Percentiles rank a stretch among this genome's conserved stretches.
Conservation (phyloP, 192 early-diverging fungal genomes). For the Coemansia sp. region DNA sequence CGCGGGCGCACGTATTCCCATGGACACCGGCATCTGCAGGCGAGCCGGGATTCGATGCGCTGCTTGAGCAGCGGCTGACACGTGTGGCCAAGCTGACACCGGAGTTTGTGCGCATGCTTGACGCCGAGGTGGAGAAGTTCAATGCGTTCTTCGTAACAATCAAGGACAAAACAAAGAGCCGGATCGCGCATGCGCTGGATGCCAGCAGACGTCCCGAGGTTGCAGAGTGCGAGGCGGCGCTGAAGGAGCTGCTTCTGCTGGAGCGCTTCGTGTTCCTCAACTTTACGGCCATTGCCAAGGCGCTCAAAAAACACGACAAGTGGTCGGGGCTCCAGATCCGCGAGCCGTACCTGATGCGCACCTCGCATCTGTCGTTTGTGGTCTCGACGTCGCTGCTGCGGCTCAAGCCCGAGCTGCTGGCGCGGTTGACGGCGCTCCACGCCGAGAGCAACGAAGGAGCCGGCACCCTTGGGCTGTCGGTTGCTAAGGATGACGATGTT, state of each 20-base stretch:
- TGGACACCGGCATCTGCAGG: constrained; percentile 15
- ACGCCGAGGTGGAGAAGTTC: constrained; percentile 65
- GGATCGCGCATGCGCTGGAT: constrained; percentile 21
- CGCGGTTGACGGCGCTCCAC: constrained; percentile 55
- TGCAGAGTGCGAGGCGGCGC: constrained; percentile 44
- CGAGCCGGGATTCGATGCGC: constrained; percentile 57
- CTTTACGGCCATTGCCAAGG: constrained; percentile 83
- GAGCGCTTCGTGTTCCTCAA: constrained; percentile 84
- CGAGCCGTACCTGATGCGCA: constrained; percentile 71
- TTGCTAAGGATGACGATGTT: constrained; percentile 4
- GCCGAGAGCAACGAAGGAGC: constrained; percentile 29
- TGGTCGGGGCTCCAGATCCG: constrained; percentile 74
- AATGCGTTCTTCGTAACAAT: constrained; percentile 55
- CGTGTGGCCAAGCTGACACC: constrained; percentile 62
- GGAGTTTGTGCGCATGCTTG: constrained; percentile 68
- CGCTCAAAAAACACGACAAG: constrained; percentile 84
- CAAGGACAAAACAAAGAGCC: constrained; percentile 32
- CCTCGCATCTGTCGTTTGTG: constrained; percentile 67
- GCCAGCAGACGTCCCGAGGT: constrained; percentile 9
- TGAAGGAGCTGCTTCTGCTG: constrained; percentile 67
- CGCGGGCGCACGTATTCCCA: constrained; percentile 33
- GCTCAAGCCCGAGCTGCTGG: constrained; percentile 73
- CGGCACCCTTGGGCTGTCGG: constrained; percentile 28
- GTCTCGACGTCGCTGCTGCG: constrained; percentile 62
- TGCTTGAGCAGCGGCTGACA: constrained; percentile 60